Evolutionary conservation across 2,329 filamentous ascomycete genomes (phyloP), one percentile per base, ranked within the genome.

Genomic region (Coniochaeta sp.): DNA sequence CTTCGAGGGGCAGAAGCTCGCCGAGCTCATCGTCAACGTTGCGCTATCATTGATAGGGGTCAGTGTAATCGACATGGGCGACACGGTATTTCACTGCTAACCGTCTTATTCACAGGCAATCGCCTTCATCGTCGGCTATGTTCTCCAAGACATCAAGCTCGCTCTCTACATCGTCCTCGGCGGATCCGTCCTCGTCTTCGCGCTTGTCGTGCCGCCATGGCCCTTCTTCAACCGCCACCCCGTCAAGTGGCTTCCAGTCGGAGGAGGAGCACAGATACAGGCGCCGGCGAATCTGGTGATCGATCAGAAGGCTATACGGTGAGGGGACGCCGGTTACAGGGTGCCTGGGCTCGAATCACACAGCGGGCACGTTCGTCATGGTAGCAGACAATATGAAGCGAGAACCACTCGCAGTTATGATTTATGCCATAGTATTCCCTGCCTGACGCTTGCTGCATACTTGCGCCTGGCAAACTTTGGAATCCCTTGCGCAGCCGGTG

Each of bases 191-290:
- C 71, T 95, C 58, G 88, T 90, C 32, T 92, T 95, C 62, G 65
- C 95, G 53, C 72, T 85, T 46, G 81, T 91, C 51, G 85, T 97
- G 12, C 94, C 94, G n/a, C 86, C 91, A 3, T 99, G 92, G 92
- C 91, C 92, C 1, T 83, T 95, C 63, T 97, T 85, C 77, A 96
- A 96, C 65, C 82, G 79, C 67, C 79, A 95, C 59, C 89, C 91
- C 2, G 82, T 95, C 63, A 83, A 80, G 61, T 99, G 91, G 91
- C 72, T 96, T 51, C 84, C 87, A 9, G 75, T 82, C 13, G 74
- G 74, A 56, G 70, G 77, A 62, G 67, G 70, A 60, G 59, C 65
- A 68, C 61, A 67, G 65, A 58, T 71, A 65, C 56, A 69, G 67
- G 63, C 71, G 51, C 65, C 72, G 42, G 67, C 71, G 51, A 74